Base-by-base conservation (phyloP, 495 filamentous ascomycete species). In the Penicillium longicatenatum region DNA sequence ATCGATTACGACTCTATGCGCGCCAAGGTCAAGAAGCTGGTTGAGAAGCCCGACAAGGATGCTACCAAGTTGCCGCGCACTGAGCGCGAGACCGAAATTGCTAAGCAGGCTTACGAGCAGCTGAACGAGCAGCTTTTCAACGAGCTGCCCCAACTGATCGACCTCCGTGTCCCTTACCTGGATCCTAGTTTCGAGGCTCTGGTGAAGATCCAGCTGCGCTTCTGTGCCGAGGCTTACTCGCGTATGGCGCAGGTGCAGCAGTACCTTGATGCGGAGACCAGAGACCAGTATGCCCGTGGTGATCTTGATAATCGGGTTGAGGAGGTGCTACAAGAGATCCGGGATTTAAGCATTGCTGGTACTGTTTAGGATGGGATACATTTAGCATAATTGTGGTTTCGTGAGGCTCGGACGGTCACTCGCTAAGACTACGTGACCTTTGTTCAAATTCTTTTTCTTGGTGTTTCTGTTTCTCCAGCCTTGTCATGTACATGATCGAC, bases 171-270 rank as follows among this genome's bases (percentile, higher is more conserved):
- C 7, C 94, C 94, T 0, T 98, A 98, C 70, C 83, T 98, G 56
- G 94, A 98, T 67, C 94, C 94, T 1, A 90, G 86, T 55, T 98
- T 98, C 69, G 94, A 98, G 74, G 94, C 94, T 0, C 84, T 98
- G 47, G 94, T 98, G 60, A 98, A 98, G 81, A 98, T 98, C 63
- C 94, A 98, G 76, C 75, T 98, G 58, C 84, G 94, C 29, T 98
- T 98, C 77, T 98, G 94, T 70, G 94, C 94, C 11, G 94, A 98
- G 73, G 94, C 94, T 10, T 98, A 98, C 70, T 89, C 85, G 33
- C 80, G 94, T 21, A 98, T 98, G 94, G 94, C 94, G 9, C 94
- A 98, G 78, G 94, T 98, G 58, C 94, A 98, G 77, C 95, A 98
- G 75, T 98, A 97, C 73, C 82, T 98, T 44, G 94, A 98, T 72